Conservation (phyloP, 495 filamentous ascomycete species). For the Penicillium lagena region DNA sequence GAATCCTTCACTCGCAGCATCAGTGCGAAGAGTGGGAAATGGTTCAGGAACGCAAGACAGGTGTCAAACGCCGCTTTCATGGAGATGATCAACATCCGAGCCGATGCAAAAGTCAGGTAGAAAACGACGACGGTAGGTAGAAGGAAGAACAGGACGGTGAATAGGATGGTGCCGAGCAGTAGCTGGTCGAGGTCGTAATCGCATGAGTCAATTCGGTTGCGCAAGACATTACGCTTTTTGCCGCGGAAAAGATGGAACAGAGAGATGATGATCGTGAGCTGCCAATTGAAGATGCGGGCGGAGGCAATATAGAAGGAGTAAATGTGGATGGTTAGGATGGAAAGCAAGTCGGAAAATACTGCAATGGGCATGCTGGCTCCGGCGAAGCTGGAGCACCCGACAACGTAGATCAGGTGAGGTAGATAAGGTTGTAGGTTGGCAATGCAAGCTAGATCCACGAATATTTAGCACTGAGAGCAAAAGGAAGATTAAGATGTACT, state of each 20-base stretch:
- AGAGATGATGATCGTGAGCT: conserved; percentile 90
- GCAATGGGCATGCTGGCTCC: conserved; percentile 97
- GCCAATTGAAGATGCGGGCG: conserved; percentile 96
- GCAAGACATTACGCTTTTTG: conserved; percentile 94
- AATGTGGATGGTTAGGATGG: conserved; percentile 88
- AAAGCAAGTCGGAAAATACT: conserved; percentile 89
- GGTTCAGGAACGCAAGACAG: conserved; percentile 86
- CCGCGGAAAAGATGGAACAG: conserved; percentile 97
- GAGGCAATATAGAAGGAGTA: conserved; percentile 97
- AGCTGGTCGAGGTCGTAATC: conserved; percentile 99
- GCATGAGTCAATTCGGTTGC: conserved; percentile 96
- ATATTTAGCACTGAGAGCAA: too few relatives aligned
- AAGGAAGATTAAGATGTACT: not conserved
- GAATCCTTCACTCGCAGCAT: conserved; percentile 97
- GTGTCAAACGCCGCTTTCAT: conserved; percentile 88
- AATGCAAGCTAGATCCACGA: conserved; percentile 55
- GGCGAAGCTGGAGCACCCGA: conserved; percentile 90
- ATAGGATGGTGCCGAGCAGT: conserved; percentile 91
- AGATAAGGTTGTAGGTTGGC: conserved; percentile 68
- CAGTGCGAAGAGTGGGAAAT: conserved; percentile 94
- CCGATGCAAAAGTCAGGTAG: conserved; percentile 91
- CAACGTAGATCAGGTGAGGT: conserved; percentile 82
- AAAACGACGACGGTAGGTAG: conserved; percentile 93
- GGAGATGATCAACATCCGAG: conserved; percentile 89
- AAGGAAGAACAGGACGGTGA: conserved; percentile 92